Conservation (phyloP, 140 eudicot species). For the Cichorium intybus region DNA sequence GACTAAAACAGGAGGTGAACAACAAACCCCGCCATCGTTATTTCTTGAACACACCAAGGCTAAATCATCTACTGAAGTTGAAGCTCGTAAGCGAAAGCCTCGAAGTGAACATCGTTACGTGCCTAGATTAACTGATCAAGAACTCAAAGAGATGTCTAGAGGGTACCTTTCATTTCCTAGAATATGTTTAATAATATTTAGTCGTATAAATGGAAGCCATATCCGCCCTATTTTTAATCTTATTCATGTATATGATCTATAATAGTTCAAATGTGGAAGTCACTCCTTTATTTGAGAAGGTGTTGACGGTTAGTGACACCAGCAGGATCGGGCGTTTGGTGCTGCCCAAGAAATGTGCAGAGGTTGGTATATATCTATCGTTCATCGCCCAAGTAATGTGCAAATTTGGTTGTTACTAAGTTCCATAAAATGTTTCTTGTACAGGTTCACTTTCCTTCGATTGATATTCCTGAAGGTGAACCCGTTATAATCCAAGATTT, state of each 20-base stretch:
- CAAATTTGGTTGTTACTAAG: background rate
- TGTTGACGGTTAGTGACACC: constrained; percentile 57
- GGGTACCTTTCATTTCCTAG: constrained; percentile 43
- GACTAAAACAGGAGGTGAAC: constrained; percentile 12
- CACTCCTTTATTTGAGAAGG: constrained; percentile 62
- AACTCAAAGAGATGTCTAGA: constrained; percentile 42
- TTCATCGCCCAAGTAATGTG: background rate
- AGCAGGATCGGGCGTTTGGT: constrained; percentile 69
- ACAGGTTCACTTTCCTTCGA: constrained; percentile 61
- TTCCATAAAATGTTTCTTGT: background rate
- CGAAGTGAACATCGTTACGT: constrained; percentile 36
- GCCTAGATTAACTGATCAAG: constrained; percentile 50
- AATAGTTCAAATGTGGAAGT: constrained; percentile 39
- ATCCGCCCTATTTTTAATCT: background rate
- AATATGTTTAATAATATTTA: background rate
- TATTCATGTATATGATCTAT: constrained; percentile 16
- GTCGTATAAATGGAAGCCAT: background rate
- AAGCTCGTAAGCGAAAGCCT: constrained; percentile 22
- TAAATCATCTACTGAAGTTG: constrained; percentile 18
- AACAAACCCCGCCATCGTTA: constrained; percentile 10
- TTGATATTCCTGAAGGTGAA: constrained; percentile 44
- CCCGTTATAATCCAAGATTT: constrained; percentile 51
- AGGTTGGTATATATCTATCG: constrained; percentile 37
- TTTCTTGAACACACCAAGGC: constrained; percentile 21
- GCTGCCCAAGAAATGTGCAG: constrained; percentile 69